Evolutionary conservation across 345 rosid species (phyloP).

Genomic region (Mallotus nudiflorus): DNA sequence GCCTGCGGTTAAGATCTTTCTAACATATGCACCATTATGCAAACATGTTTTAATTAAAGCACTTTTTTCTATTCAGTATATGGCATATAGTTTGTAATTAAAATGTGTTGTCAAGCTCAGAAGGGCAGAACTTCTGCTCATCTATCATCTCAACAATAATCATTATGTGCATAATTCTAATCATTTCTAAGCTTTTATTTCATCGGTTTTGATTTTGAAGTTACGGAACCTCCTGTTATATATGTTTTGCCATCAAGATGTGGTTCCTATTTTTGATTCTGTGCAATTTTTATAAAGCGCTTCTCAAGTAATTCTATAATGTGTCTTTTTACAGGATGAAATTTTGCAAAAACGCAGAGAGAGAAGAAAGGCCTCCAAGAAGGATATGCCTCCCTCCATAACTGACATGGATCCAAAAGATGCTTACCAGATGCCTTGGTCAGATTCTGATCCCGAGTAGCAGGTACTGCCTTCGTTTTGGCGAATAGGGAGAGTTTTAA

Average conservation of each 20-base stretch:
- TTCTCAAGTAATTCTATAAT: neutral
- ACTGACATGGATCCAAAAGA: slow-evolving; percentile 70
- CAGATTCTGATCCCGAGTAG: slow-evolving; percentile 69
- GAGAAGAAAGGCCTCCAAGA: slow-evolving; percentile 25
- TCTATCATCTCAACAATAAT: neutral
- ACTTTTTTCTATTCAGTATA: neutral
- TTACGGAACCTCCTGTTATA: neutral
- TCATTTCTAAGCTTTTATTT: too few relatives aligned
- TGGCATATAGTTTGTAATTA: neutral
- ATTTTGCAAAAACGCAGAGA: slow-evolving; percentile 32
- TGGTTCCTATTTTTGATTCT: too few relatives aligned
- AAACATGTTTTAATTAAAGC: neutral
- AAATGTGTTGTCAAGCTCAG: neutral
- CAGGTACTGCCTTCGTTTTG: neutral
- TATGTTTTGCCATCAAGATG: neutral
- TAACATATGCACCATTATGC: neutral
- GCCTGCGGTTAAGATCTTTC: neutral
- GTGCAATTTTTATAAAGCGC: too few relatives aligned
- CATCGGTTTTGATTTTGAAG: neutral
- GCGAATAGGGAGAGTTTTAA: neutral
- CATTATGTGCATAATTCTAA: neutral
- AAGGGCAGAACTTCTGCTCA: neutral
- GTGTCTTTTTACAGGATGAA: slow-evolving; percentile 49
- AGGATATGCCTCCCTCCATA: slow-evolving; percentile 55
- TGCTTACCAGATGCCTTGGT: slow-evolving; percentile 62